Evolutionary conservation across 2,329 filamentous ascomycete species (phyloP), one percentile per base, ranked within the genome.

Genomic region (Pseudofabraea citricarpa): DNA sequence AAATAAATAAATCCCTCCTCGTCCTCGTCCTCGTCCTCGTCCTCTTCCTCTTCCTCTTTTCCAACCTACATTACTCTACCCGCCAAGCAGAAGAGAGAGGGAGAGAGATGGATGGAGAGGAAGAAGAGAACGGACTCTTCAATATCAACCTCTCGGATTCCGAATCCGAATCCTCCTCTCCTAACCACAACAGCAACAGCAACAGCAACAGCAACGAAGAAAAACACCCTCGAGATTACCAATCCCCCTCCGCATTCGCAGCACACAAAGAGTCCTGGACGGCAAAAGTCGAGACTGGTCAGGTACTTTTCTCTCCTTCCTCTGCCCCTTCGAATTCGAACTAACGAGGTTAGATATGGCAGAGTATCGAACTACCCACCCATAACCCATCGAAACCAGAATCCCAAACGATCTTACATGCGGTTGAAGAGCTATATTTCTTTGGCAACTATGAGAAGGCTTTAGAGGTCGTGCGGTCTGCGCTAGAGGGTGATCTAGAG

Each of bases 171-270:
- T 31, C 27, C 6, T n/a, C n/a, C n/a, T n/a, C n/a, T n/a, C n/a
- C n/a, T n/a, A n/a, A 56, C 72, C 43, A 65, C 64, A 27, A 66
- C 69, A 38, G 65, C 61, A 8, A 63, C 67, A 5, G 56, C 59
- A 41, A 45, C 49, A 5, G 31, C 42, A 12, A 42, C 40, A 4
- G 21, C 45, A 6, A 18, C 44, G 24, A 27, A 47, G 15, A 57
- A n/a, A n/a, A 58, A 44, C 39, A 58, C 15, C 59, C 58, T 18
- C 52, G 59, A 31, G 59, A 63, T 44, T 56, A 54, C 37, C 59
- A 61, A 39, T 56, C 57, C 1, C 54, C 61, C 32, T 53, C 47
- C 19, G 51, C 56, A 37, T 63, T 60, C n/a, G 50, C 55, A 22
- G 29, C 18, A 5, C 38, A 51, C 32, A 54, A 47, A 41, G 46